Evolutionary conservation across 1,284 basidiomycete species (phyloP).

Genomic region (Boletus sp.): DNA sequence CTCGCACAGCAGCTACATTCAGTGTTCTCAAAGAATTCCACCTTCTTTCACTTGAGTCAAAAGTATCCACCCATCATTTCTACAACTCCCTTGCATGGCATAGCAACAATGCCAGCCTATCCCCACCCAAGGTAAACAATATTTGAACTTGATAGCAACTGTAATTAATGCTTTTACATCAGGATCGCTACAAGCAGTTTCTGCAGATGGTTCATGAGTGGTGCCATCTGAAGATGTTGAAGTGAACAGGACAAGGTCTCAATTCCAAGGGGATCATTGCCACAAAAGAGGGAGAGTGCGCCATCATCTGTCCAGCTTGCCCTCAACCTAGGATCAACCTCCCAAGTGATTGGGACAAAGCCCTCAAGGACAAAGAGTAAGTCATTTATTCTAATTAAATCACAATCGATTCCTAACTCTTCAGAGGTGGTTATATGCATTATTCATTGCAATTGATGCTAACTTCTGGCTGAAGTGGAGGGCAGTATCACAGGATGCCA

Average conservation of each 20-base stretch:
- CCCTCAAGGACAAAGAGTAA: background rate
- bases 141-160: too few relatives aligned
- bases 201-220: background rate
- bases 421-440: background rate
- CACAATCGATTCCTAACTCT: too few relatives aligned
- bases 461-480: background rate
- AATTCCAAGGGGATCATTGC: background rate
- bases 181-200: background rate
- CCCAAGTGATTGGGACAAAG: background rate
- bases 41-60: slow-evolving; percentile 23
- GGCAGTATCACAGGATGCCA: background rate
- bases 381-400: background rate
- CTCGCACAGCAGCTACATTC: slow-evolving; percentile 28
- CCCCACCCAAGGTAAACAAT: background rate
- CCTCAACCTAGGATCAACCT: background rate
- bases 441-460: background rate
- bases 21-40: slow-evolving; percentile 22
- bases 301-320: background rate
- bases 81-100: slow-evolving; percentile 11
- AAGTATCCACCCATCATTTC: slow-evolving; percentile 24
- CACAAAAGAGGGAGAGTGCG: background rate
- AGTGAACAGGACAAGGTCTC: background rate
- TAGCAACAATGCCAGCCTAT: background rate
- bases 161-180: too few relatives aligned
- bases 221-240: background rate